Percentiles rank a stretch among this genome's conserved stretches.
These are phyloP conservation scores for Mortierella sp. DNA, from an alignment of 371 early-diverging fungal species.

Conservation along the genomic window DNA sequence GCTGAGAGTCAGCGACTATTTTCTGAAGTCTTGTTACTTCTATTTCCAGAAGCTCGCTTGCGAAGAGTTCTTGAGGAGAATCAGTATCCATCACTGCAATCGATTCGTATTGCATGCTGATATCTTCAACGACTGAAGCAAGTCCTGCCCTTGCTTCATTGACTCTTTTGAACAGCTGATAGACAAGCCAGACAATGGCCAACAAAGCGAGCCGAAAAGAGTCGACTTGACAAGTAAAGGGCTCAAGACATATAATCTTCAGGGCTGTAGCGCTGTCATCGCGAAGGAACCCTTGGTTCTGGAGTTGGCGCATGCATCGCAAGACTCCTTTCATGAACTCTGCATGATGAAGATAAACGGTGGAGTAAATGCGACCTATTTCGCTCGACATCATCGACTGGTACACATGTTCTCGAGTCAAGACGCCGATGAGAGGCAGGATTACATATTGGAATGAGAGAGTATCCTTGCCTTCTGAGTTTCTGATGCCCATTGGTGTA, in stretches of 20 bases:
- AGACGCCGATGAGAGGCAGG: constrained; percentile 48
- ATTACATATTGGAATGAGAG: constrained; percentile 54
- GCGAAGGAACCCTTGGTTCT: constrained; percentile 10
- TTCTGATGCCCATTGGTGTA: constrained; percentile 26
- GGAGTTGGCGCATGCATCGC: constrained; percentile 24
- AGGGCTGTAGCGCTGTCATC: not conserved
- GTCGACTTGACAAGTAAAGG: constrained; percentile 7
- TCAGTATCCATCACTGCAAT: not conserved
- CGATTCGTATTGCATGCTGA: not conserved
- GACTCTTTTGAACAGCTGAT: constrained; percentile 42
- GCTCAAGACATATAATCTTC: not conserved
- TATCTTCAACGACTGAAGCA: not conserved
- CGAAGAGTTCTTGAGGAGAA: constrained; percentile 17
- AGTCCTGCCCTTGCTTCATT: constrained; percentile 30
- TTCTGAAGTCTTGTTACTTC: constrained; percentile 13
- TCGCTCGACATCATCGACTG: constrained; percentile 41
- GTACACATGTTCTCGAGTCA: constrained; percentile 43
- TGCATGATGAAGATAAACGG: constrained; percentile 27
- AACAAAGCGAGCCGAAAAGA: constrained; percentile 44
- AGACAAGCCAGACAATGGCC: constrained; percentile 46
- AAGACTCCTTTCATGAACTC: constrained; percentile 32
- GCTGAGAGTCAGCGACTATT: constrained; percentile 26
- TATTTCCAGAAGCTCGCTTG: constrained; percentile 17
- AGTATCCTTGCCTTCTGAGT: not conserved
- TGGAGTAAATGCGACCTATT: constrained; percentile 28